Evolutionary conservation across 768 basidiomycete species (phyloP).

Genomic region (Podaxis sp.): DNA sequence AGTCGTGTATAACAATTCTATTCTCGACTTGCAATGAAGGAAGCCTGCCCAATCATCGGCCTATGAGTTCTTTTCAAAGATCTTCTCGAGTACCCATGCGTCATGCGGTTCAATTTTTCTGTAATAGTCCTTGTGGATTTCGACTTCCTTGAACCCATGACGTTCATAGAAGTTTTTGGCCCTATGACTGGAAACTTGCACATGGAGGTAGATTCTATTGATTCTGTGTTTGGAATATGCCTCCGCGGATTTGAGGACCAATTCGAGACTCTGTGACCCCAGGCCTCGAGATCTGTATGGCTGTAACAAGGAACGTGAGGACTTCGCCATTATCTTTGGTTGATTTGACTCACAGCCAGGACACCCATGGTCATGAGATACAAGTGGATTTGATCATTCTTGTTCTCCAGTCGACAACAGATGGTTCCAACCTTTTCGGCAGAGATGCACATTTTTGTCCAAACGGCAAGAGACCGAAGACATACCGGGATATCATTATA

Average conservation of each 20-base stretch:
- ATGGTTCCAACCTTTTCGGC: conserved; percentile 65
- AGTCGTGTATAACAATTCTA: background rate
- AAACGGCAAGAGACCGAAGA: too few relatives aligned
- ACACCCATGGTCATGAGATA: conserved; percentile 94
- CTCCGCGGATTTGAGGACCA: conserved; percentile 60
- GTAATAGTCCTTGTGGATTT: conserved; percentile 74
- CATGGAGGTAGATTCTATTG: conserved; percentile 74
- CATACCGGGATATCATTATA: too few relatives aligned
- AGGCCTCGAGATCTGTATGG: conserved; percentile 81
- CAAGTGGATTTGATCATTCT: conserved; percentile 49
- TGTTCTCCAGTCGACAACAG: conserved; percentile 78
- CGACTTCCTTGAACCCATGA: conserved; percentile 72
- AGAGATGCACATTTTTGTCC: conserved; percentile 12
- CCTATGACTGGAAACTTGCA: conserved; percentile 74
- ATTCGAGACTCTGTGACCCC: conserved; percentile 68
- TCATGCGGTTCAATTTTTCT: conserved; percentile 82
- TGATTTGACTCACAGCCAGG: conserved; percentile 62
- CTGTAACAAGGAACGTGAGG: conserved; percentile 31
- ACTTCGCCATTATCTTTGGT: conserved; percentile 1
- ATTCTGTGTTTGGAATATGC: conserved; percentile 58
- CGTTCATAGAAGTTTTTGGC: conserved; percentile 82
- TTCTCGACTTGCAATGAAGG: background rate
- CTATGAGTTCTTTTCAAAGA: background rate
- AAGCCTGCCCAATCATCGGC: background rate
- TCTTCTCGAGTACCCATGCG: conserved; percentile 82